A percentile compares a stretch with the other conserved stretches of the same genome.
Conservation (phyloP, 2,329 filamentous ascomycete genomes). For the Huntiella moniliformis region DNA sequence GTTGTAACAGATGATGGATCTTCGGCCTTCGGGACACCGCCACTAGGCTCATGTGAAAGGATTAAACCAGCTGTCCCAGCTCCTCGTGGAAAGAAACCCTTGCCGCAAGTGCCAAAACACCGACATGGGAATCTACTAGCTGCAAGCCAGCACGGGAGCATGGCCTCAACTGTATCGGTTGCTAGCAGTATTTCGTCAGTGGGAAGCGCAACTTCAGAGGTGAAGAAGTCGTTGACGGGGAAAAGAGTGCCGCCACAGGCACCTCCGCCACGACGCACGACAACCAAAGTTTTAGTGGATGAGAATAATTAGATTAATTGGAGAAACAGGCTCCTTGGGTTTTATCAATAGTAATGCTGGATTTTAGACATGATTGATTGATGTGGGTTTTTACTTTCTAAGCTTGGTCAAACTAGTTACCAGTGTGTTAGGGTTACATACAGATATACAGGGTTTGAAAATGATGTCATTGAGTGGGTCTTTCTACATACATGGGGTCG, state of each 20-base stretch:
- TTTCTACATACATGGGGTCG: no score
- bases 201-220: neutral
- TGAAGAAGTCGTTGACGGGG: neutral
- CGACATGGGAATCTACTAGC: slow-evolving; percentile 29
- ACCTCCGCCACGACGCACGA: slow-evolving; percentile 25
- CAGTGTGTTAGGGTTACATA: no score
- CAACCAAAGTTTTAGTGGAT: neutral
- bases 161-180: neutral
- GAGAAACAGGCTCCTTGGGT: neutral
- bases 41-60: neutral
- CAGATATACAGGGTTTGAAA: no score
- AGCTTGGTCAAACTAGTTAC: no score
- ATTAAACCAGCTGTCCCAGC: slow-evolving; percentile 1
- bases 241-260: slow-evolving; percentile 28
- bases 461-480: no score
- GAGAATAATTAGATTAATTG: neutral
- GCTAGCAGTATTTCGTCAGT: neutral
- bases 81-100: slow-evolving; percentile 23
- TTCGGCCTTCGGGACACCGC: neutral
- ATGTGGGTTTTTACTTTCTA: no score
- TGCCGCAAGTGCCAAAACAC: slow-evolving; percentile 38
- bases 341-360: neutral
- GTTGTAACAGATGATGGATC: slow-evolving; percentile 1
- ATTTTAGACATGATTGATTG: no score
- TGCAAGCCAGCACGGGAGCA: neutral